Evolutionary conservation across 352 stramenopile genomes (phyloP), one percentile per base, ranked within the genome.

Genomic region (Detonula confervacea): DNA sequence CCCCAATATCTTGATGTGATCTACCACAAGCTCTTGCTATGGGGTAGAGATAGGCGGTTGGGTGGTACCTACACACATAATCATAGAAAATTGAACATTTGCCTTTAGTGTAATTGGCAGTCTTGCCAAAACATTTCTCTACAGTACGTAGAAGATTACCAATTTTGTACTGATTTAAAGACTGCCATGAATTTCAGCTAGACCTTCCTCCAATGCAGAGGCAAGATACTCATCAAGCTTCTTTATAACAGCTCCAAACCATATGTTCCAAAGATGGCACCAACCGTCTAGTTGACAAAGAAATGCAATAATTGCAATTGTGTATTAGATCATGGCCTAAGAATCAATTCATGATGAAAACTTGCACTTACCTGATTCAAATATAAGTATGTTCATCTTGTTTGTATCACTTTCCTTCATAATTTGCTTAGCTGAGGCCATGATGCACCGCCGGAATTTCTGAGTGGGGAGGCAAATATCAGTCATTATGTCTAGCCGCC

Each of bases 181-280:
- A 33, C 22, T 20, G 22, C 1, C 54, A 8, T n/a, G 37, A n/a
- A 76, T 76, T 12, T 55, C 20, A 33, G 29, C 52, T 33, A 74
- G 44, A 27, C 60, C 25, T 29, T 59, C 20, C 5, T 39, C 16
- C 14, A 59, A 27, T 14, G 30, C 3, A 8, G 52, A 22, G 8
- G 11, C 51, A 6, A 76, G 29, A n/a, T 51, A 59, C 7, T 25
- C 16, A 52, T 39, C 33, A 9, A 76, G 49, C 8, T 55, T n/a
- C 49, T 67, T 56, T 1, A 57, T 46, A 14, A 75, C 24, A 3
- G 39, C 52, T 11, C 25, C 39, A 57, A 75, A 39, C 67, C 67
- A 76, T 25, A 76, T 33, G 62, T 68, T 76, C 14, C 29, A 16
- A 20, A 76, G 29, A 24, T 68, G 67, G 39, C 62, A 25, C 37